Evolutionary conservation across 2,329 filamentous ascomycete species (phyloP).

Genomic region (Neofusicoccum umdonicola): DNA sequence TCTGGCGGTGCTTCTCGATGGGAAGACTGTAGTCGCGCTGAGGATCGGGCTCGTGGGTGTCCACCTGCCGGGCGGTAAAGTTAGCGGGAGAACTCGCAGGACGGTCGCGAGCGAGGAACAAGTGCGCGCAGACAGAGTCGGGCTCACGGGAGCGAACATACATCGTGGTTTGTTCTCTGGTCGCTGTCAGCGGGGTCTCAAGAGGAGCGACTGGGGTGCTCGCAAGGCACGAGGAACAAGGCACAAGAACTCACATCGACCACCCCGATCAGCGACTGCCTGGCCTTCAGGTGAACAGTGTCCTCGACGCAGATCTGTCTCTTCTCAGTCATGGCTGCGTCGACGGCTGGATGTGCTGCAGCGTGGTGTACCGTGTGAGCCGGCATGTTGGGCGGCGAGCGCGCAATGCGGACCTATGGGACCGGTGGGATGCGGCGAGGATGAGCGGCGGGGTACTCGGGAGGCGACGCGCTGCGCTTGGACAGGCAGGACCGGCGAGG

Average conservation of each 20-base stretch:
- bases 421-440: not conserved
- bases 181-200: conserved; percentile 13
- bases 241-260: conserved; percentile 37
- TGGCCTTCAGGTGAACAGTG: conserved; percentile 39
- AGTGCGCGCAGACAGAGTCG: not conserved
- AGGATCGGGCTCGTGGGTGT: conserved; percentile 46
- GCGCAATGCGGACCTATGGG: not conserved
- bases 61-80: conserved; percentile 33
- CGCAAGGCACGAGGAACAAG: not conserved
- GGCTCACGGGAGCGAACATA: conserved; percentile 21
- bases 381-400: not conserved
- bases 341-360: not conserved
- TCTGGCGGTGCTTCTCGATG: conserved; percentile 34
- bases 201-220: not conserved
- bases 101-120: not conserved
- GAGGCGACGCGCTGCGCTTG: not conserved
- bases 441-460: not conserved
- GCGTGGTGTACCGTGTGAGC: conserved; percentile 3
- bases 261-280: conserved; percentile 42
- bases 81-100: not conserved
- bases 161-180: conserved; percentile 34
- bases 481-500: conserved; percentile 3
- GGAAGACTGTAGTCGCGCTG: conserved; percentile 38
- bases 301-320: conserved; percentile 40
- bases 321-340: conserved; percentile 5